Evolutionary conservation across 768 basidiomycete genomes (phyloP).

Genomic region (Glaciozyma antarctica): DNA sequence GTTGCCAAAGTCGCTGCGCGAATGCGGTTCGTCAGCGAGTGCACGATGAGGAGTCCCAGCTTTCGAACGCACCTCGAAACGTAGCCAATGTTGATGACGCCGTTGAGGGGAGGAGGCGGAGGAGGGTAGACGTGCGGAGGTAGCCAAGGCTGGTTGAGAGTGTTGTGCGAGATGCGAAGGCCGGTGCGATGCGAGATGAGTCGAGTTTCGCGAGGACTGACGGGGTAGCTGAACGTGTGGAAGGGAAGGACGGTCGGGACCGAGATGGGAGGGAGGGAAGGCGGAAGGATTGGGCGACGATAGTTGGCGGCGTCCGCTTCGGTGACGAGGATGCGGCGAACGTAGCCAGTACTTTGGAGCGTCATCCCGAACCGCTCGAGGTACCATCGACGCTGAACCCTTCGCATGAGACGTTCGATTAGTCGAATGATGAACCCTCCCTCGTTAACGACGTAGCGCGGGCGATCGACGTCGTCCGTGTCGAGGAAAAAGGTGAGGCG

Average conservation of each 20-base stretch:
- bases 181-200: conserved; percentile 48
- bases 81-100: conserved; percentile 47
- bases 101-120: conserved; percentile 40
- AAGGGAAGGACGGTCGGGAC: conserved; percentile 43
- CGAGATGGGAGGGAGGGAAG: conserved; percentile 20
- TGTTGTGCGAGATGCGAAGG: conserved; percentile 45
- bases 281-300: conserved; percentile 20
- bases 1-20: conserved; percentile 40
- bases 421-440: conserved; percentile 46
- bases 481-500: conserved; percentile 22
- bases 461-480: conserved; percentile 34
- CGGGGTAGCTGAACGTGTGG: conserved; percentile 48
- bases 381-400: conserved; percentile 46
- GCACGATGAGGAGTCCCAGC: conserved; percentile 37
- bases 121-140: conserved; percentile 43
- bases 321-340: conserved; percentile 5
- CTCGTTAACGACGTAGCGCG: conserved; percentile 39
- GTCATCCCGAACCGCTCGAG: conserved; percentile 29
- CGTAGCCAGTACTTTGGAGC: background rate
- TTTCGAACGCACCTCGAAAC: conserved; percentile 37
- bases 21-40: background rate
- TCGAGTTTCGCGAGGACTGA: conserved; percentile 43
- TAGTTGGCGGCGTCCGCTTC: conserved; percentile 3
- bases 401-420: conserved; percentile 44
- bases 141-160: conserved; percentile 44